These are phyloP conservation scores for Fusarium continuum DNA, from an alignment of 2,329 filamentous ascomycete genomes.

Conservation along the genomic window DNA sequence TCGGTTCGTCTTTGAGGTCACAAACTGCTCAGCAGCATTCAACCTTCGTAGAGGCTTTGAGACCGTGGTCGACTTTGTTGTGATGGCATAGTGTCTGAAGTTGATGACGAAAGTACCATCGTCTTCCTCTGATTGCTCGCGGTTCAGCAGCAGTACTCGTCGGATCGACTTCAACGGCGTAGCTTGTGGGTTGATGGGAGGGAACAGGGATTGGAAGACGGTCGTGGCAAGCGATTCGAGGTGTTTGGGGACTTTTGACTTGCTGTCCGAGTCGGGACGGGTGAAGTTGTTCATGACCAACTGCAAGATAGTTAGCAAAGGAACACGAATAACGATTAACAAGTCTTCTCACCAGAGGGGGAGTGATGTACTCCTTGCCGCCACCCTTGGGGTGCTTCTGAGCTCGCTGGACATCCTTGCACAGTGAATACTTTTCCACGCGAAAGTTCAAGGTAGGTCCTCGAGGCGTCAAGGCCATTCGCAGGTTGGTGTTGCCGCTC, in stretches of 20 bases:
- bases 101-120: conserved; percentile 82
- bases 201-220: conserved; percentile 95
- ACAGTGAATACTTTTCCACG: conserved; percentile 92
- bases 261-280: conserved; percentile 67
- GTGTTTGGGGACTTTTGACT: conserved; percentile 84
- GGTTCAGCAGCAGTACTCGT: conserved; percentile 88
- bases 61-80: conserved; percentile 84
- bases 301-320: conserved; percentile 52
- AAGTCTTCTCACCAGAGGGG: conserved; percentile 72
- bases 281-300: conserved; percentile 99
- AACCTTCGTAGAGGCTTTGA: conserved; percentile 85
- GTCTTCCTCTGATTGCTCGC: conserved; percentile 69
- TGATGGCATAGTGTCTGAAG: conserved; percentile 94
- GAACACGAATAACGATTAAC: neutral
- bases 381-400: conserved; percentile 84
- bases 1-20: conserved; percentile 66
- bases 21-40: conserved; percentile 83
- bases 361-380: conserved; percentile 84
- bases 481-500: conserved; percentile 90
- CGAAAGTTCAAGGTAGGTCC: conserved; percentile 95
- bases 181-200: conserved; percentile 90
- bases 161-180: conserved; percentile 93
- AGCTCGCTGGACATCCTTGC: conserved; percentile 86
- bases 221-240: conserved; percentile 93
- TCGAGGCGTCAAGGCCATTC: conserved; percentile 85